A percentile compares a stretch with the other conserved stretches of the same genome.
These are phyloP conservation scores for Yamadazyma kitorensis DNA, from an alignment of 805 yeast species.

Conservation along the genomic window DNA sequence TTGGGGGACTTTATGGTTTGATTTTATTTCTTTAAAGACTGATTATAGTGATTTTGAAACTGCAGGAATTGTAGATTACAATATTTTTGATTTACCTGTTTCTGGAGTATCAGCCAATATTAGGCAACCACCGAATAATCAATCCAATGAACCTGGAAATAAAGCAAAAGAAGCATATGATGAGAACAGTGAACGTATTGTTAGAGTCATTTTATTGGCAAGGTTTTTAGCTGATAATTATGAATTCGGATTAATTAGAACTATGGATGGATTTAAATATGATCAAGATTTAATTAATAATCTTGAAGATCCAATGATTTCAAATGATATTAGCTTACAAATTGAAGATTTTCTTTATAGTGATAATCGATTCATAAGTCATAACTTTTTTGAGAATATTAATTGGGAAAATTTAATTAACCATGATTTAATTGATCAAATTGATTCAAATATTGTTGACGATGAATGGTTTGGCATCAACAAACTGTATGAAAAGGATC, in stretches of 20 bases:
- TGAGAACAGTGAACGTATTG: conserved; percentile 42
- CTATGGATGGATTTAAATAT: conserved; percentile 44
- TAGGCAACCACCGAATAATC: conserved; percentile 14
- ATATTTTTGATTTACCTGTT: conserved; percentile 62
- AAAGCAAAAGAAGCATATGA: conserved; percentile 19
- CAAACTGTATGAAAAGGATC: conserved; percentile 6
- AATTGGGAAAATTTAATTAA: conserved; percentile 21
- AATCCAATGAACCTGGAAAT: conserved; percentile 5
- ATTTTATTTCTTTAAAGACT: conserved; percentile 50
- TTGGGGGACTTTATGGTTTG: conserved; percentile 85
- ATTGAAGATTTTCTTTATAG: conserved; percentile 31
- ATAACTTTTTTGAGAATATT: conserved; percentile 37
- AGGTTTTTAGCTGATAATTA: conserved; percentile 49
- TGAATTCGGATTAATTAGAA: conserved; percentile 54
- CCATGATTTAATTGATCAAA: conserved; percentile 3
- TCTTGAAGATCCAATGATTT: conserved; percentile 16
- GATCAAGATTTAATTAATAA: conserved; percentile 26
- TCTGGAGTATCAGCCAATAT: conserved; percentile 45
- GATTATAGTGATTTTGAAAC: conserved; percentile 48
- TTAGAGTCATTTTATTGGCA: conserved; percentile 51
- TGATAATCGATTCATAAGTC: conserved; percentile 41
- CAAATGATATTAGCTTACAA: conserved; percentile 5
- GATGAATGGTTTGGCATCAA: conserved; percentile 19
- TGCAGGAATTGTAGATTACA: conserved; percentile 54
- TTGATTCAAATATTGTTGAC: conserved; percentile 19